phyloP scores from a whole-genome alignment of 2,329 filamentous ascomycete species.

The Apiospora arundinis region DNA sequence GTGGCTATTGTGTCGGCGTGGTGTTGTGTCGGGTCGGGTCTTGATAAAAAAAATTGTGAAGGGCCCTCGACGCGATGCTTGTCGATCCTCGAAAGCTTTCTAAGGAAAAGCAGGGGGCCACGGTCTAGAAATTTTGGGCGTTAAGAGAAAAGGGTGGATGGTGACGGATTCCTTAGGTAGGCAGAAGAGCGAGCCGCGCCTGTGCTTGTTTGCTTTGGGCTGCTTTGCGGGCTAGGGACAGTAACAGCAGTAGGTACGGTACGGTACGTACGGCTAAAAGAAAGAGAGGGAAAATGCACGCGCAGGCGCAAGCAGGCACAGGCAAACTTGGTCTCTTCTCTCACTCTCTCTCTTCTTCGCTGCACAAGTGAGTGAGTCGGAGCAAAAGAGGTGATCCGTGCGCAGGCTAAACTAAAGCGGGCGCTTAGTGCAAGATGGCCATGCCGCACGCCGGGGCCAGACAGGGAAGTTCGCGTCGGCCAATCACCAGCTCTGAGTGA shows the following conservation, averaged over 20 bases:
- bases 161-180: conserved; percentile 10
- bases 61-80: conserved; percentile 17
- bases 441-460: neutral
- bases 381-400: neutral
- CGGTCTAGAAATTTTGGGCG: conserved; percentile 18
- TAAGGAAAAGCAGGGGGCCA: conserved; percentile 21
- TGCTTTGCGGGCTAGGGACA: conserved; percentile 4
- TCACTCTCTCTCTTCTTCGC: neutral
- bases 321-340: neutral
- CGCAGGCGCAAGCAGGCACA: neutral
- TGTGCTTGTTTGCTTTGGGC: conserved; percentile 14
- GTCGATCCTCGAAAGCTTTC: conserved; percentile 20
- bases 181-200: neutral
- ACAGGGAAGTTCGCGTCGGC: neutral
- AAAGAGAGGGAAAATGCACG: neutral
- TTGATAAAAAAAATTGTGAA: conserved; percentile 15
- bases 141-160: conserved; percentile 1
- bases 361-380: neutral
- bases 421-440: conserved; percentile 4
- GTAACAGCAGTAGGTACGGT: neutral
- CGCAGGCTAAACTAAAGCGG: neutral
- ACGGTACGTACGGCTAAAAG: neutral
- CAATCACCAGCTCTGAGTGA: neutral
- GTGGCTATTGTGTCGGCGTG: neutral
- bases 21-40: conserved; percentile 2